These are phyloP conservation scores for Hypoxylon sp. DNA, from an alignment of 2,329 filamentous ascomycete species.

Conservation along the genomic window DNA sequence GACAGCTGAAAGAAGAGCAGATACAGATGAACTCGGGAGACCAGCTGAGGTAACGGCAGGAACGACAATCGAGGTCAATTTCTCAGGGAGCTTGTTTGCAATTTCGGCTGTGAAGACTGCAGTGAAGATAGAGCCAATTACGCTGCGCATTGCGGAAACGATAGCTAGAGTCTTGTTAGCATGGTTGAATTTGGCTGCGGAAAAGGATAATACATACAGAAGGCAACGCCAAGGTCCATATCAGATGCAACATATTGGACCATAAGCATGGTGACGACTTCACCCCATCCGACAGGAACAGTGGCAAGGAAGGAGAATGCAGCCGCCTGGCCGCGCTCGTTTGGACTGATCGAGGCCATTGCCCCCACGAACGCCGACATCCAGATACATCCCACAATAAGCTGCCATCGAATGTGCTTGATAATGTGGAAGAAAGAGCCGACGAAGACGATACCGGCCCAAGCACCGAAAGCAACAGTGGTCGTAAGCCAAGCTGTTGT, in stretches of 20 bases:
- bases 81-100: conserved; percentile 40
- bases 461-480: conserved; percentile 52
- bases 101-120: conserved; percentile 39
- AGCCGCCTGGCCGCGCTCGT: conserved; percentile 32
- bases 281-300: conserved; percentile 41
- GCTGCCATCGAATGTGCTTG: conserved; percentile 40
- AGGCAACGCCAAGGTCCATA: conserved; percentile 40
- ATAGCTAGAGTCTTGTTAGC: conserved; percentile 35
- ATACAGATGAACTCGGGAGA: conserved; percentile 32
- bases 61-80: conserved; percentile 31
- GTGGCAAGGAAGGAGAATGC: conserved; percentile 43
- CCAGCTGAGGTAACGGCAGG: conserved; percentile 38
- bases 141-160: conserved; percentile 33
- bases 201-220: conserved; percentile 33
- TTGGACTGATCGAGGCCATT: conserved; percentile 37
- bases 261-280: conserved; percentile 45
- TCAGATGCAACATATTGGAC: conserved; percentile 44
- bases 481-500: conserved; percentile 52
- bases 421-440: conserved; percentile 50
- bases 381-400: conserved; percentile 36
- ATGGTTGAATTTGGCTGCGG: too few species aligned
- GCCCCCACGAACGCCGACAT: conserved; percentile 41
- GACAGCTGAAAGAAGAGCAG: conserved; percentile 22
- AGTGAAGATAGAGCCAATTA: conserved; percentile 42
- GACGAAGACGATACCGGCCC: conserved; percentile 52